Conservation (phyloP, 805 yeast genomes). For the Kodamaea hsintzibuensis region DNA sequence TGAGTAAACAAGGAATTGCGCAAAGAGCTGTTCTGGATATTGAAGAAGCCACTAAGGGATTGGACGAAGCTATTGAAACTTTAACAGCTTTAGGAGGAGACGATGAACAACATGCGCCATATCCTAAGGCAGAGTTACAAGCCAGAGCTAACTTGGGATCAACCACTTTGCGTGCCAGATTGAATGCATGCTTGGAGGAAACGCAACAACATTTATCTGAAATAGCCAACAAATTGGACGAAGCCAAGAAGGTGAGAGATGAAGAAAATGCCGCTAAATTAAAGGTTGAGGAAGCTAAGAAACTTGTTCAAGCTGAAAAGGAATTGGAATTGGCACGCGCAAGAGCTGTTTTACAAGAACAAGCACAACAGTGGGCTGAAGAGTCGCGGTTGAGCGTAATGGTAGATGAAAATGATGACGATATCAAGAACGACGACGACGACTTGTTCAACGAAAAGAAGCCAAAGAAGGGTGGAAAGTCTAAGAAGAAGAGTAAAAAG, state of each 20-base stretch:
- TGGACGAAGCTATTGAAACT: slow-evolving; percentile 60
- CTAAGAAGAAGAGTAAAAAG: slow-evolving; percentile 19
- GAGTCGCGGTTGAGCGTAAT: slow-evolving; percentile 40
- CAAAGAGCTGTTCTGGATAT: slow-evolving; percentile 67
- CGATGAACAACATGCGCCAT: slow-evolving; percentile 66
- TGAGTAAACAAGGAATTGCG: slow-evolving; percentile 58
- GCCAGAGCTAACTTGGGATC: slow-evolving; percentile 87
- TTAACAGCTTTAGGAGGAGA: slow-evolving; percentile 58
- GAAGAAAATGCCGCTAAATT: slow-evolving; percentile 48
- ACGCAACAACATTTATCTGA: slow-evolving; percentile 67
- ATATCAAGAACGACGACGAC: slow-evolving; percentile 17
- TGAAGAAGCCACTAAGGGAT: slow-evolving; percentile 52
- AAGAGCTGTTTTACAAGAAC: slow-evolving; percentile 50
- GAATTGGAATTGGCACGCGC: slow-evolving; percentile 49
- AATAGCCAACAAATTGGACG: slow-evolving; percentile 61
- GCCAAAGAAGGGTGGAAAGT: slow-evolving; percentile 9
- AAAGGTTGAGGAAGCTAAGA: slow-evolving; percentile 39
- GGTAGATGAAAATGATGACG: slow-evolving; percentile 40
- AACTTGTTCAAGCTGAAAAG: slow-evolving; percentile 45
- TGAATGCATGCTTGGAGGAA: slow-evolving; percentile 68
- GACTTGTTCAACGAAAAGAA: slow-evolving; percentile 17
- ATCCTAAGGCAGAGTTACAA: slow-evolving; percentile 74
- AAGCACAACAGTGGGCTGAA: slow-evolving; percentile 53
- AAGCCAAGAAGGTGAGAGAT: slow-evolving; percentile 67
- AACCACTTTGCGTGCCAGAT: slow-evolving; percentile 68